Conservation (phyloP, 352 stramenopile genomes). For the Globisporangium camurandrum region DNA sequence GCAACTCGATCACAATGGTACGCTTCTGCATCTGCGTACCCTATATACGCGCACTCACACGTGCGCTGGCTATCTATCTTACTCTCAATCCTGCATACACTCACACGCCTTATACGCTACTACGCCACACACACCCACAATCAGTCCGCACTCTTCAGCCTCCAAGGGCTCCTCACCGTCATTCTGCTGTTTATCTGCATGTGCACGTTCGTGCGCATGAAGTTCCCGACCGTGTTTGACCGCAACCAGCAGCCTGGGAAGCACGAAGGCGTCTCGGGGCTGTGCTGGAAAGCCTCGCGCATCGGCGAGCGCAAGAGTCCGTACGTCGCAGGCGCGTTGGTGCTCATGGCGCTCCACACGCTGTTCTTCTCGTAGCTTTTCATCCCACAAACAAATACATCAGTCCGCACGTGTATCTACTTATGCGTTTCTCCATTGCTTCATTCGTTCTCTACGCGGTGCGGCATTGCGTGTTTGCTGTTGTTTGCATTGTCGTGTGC, state of each 20-base stretch:
- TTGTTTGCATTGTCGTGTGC: too few relatives aligned
- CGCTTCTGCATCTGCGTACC: neutral
- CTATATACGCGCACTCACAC: neutral
- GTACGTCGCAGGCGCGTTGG: conserved; percentile 75
- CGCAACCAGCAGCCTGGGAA: conserved; percentile 69
- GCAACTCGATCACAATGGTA: neutral
- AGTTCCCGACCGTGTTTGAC: conserved; percentile 95
- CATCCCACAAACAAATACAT: neutral
- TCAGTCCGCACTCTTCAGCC: conserved; percentile 95
- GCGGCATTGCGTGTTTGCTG: too few relatives aligned
- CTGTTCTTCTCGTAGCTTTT: too few relatives aligned
- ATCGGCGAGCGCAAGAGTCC: conserved; percentile 90
- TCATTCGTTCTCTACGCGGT: too few relatives aligned
- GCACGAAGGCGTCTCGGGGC: conserved; percentile 79
- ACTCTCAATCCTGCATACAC: neutral
- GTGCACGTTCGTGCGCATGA: conserved; percentile 94
- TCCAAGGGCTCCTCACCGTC: conserved; percentile 94
- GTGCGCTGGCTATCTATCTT: too few relatives aligned
- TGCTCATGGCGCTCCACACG: conserved; percentile 88
- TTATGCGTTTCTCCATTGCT: too few relatives aligned
- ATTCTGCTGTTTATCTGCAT: conserved; percentile 97
- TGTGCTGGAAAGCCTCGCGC: conserved; percentile 90
- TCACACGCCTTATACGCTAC: neutral
- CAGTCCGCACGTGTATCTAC: too few relatives aligned
- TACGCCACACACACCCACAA: neutral